Base-by-base conservation (phyloP, 768 basidiomycete species). In the Pholiota molesta region DNA sequence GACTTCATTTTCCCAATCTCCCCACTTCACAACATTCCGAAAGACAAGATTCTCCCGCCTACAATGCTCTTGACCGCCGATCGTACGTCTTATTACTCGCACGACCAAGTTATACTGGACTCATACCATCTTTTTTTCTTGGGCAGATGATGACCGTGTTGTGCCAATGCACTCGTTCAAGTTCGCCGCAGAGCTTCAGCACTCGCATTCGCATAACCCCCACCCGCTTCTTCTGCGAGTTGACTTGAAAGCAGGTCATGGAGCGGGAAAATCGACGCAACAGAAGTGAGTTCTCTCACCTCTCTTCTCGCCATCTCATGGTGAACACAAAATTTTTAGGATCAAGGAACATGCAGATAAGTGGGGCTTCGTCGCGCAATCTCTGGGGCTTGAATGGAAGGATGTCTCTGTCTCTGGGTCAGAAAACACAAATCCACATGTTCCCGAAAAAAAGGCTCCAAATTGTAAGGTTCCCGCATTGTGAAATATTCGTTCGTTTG, bases 161-260 rank as follows among this genome's bases (percentile, higher is more conserved):
- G 91, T 94, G 5, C 91, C 91, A 1, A 77, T 92, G 71, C 93
- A 94, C 74, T 91, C 91, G 9, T 93, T 91, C 83, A 95, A 95
- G 74, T 81, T 86, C 55, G 87, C 88, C 0, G 93, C 93, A 16
- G 86, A 86, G n/a, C 77, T 94, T 39, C 92, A 95, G 70, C 75
- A 94, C 69, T 76, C 73, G 1, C 74, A 85, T 1, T 80, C 89
- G 1, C 67, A 86, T 51, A 94, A 93, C 71, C 83, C 85, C 0
- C 75, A 92, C 67, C 93, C 92, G 5, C 77, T 94, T 13, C 78
- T 95, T 19, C 77, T 94, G 52, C 84, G 91, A 21, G 86, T 94
- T 28, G 91, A 94, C 69, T 86, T 86, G 74, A 92, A 92, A 70
- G 84, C 89, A 1, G 91, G 91, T 1, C 91, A 93, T 66, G 92